Conservation (phyloP, 108 stramenopile species). For the Cyclotella choctawhatcheeana region DNA sequence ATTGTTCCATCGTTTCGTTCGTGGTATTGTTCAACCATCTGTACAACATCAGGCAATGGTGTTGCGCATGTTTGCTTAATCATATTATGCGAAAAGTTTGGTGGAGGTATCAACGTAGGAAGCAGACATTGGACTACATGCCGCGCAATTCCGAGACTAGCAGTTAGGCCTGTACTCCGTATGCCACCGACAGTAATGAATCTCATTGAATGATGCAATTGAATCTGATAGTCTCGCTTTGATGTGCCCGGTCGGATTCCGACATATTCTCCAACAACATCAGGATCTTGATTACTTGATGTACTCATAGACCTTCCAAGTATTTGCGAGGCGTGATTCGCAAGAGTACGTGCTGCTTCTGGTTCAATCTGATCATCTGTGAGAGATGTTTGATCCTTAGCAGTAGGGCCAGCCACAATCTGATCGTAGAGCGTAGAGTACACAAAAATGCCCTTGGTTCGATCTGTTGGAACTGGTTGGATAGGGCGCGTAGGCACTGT, state of each 20-base stretch:
- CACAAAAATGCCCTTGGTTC: slow-evolving; percentile 82
- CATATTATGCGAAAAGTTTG: not conserved
- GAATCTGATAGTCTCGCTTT: slow-evolving; percentile 81
- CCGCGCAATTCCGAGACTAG: slow-evolving; percentile 76
- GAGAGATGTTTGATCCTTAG: slow-evolving; percentile 64
- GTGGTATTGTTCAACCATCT: slow-evolving; percentile 61
- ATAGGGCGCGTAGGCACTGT: slow-evolving; percentile 59
- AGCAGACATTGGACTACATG: slow-evolving; percentile 59
- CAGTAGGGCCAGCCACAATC: slow-evolving; percentile 87
- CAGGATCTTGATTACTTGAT: slow-evolving; percentile 24
- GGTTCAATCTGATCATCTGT: slow-evolving; percentile 59
- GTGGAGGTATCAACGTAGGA: slow-evolving; percentile 22
- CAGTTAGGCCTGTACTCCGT: slow-evolving; percentile 82
- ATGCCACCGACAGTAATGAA: slow-evolving; percentile 83
- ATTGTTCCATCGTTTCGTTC: slow-evolving; percentile 55
- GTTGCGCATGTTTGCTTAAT: slow-evolving; percentile 34
- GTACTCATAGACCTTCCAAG: slow-evolving; percentile 30
- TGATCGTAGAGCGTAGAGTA: slow-evolving; percentile 80
- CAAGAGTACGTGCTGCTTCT: slow-evolving; percentile 53
- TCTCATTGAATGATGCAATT: slow-evolving; percentile 25
- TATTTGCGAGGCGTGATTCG: slow-evolving; percentile 39
- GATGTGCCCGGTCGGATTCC: slow-evolving; percentile 83
- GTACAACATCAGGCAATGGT: slow-evolving; percentile 55
- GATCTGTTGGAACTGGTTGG: slow-evolving; percentile 80
- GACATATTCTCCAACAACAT: slow-evolving; percentile 73